These are phyloP conservation scores for Sicyos edulis DNA, from an alignment of 306 rosid genomes.

Conservation along the genomic window DNA sequence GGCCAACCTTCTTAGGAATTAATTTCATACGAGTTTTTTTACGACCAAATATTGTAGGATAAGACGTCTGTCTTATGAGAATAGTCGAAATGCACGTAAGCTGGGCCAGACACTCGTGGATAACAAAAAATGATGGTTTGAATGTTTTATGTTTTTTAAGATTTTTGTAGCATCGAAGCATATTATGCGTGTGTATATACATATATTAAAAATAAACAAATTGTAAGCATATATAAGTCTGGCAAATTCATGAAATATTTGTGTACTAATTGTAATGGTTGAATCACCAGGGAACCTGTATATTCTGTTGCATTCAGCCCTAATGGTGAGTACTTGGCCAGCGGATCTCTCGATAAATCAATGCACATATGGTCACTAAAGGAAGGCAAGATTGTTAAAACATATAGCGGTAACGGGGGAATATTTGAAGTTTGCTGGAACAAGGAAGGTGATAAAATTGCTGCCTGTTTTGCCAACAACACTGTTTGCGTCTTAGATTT, in stretches of 20 bases:
- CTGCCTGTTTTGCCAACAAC: slow-evolving; percentile 88
- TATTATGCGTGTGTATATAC: background rate
- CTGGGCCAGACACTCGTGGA: no score
- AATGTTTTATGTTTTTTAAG: no score
- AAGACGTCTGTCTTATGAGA: no score
- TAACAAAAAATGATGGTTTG: no score
- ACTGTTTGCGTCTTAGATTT: slow-evolving; percentile 66
- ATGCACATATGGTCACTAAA: slow-evolving; percentile 86
- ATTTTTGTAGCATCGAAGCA: background rate
- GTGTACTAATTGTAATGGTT: background rate
- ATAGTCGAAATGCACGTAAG: no score
- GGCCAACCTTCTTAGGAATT: no score
- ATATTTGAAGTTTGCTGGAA: slow-evolving; percentile 94
- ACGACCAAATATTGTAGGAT: no score
- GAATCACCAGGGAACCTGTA: slow-evolving; percentile 53
- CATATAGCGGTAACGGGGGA: slow-evolving; percentile 83
- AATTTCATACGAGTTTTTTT: no score
- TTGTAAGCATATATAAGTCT: background rate
- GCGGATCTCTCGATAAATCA: slow-evolving; percentile 84
- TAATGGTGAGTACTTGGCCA: slow-evolving; percentile 80
- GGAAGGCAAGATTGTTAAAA: slow-evolving; percentile 79
- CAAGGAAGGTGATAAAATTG: slow-evolving; percentile 83
- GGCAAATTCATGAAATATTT: background rate
- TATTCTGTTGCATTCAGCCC: slow-evolving; percentile 95
- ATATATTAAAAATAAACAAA: no score